Evolutionary conservation across 495 filamentous ascomycete species (phyloP).

Genomic region (Neurospora intermedia): DNA sequence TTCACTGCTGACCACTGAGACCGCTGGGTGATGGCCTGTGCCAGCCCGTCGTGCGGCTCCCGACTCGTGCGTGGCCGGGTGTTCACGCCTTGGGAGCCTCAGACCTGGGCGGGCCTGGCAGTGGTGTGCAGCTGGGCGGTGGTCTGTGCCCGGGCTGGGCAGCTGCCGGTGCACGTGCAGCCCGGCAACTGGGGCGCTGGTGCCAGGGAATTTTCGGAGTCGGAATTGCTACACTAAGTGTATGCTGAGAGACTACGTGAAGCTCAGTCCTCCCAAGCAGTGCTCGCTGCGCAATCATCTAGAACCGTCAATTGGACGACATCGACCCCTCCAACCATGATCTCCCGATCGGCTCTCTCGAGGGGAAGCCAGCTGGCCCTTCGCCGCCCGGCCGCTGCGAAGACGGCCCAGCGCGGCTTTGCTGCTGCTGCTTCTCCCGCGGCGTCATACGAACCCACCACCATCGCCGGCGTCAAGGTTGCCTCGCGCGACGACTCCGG

Average conservation of each 20-base stretch:
- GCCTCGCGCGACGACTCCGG: conserved; percentile 79
- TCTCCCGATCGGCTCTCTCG: conserved; percentile 70
- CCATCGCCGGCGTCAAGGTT: conserved; percentile 78
- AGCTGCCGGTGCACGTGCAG: not conserved
- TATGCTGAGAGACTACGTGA: not conserved
- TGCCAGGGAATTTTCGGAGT: conserved; percentile 31
- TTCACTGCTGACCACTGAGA: not conserved
- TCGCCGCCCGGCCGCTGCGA: conserved; percentile 50
- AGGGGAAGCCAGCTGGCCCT: conserved; percentile 68
- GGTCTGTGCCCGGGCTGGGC: not conserved
- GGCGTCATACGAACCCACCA: conserved; percentile 79
- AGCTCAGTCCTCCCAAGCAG: conserved; percentile 5
- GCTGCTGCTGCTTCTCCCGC: conserved; percentile 66
- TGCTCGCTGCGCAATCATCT: conserved; percentile 25
- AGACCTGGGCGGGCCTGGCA: not conserved
- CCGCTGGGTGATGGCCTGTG: not conserved
- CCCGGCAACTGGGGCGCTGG: not conserved
- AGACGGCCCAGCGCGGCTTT: conserved; percentile 52
- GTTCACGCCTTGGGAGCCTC: not conserved
- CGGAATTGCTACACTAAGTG: not conserved
- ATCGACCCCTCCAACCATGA: conserved; percentile 55
- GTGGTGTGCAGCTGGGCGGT: not conserved
- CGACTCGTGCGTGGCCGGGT: not conserved
- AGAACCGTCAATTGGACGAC: conserved; percentile 36
- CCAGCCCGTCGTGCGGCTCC: not conserved